Conservation (phyloP, 768 basidiomycete species). For the Chlorophyllum brunneum region DNA sequence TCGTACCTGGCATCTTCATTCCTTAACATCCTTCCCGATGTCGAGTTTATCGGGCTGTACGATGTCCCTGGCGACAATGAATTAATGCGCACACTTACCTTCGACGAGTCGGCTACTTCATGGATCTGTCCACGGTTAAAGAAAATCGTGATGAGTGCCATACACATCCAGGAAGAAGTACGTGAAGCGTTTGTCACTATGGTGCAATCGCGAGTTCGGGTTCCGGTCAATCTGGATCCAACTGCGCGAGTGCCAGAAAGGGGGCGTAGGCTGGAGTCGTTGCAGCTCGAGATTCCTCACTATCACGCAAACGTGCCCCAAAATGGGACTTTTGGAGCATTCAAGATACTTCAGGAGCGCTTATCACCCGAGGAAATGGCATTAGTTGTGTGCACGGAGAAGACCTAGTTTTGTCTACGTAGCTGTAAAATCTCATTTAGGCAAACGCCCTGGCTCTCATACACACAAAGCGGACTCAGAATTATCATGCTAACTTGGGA, state of each 20-base stretch:
- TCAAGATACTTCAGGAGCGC: background rate
- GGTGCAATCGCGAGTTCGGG: constrained; percentile 4
- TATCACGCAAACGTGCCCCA: too few relatives aligned
- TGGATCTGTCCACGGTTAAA: background rate
- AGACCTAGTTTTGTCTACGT: too few relatives aligned
- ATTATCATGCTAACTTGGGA: too few relatives aligned
- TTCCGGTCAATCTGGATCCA: too few relatives aligned
- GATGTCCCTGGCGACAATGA: background rate
- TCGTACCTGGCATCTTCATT: background rate
- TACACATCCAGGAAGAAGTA: background rate
- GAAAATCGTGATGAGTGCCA: background rate
- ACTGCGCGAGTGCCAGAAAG: background rate
- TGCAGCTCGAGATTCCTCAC: background rate
- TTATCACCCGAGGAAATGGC: background rate
- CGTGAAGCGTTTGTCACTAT: background rate
- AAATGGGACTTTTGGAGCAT: background rate
- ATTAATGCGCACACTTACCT: background rate
- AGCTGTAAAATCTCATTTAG: too few relatives aligned
- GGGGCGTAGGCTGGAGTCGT: background rate
- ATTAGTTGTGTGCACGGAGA: background rate
- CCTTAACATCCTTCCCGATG: background rate
- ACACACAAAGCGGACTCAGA: too few relatives aligned
- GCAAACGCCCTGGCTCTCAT: too few relatives aligned
- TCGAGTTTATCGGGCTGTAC: background rate
- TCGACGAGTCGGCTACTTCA: background rate